These are phyloP conservation scores for Actinomortierella wolfii DNA, from an alignment of 371 early-diverging fungal genomes.

Conservation along the genomic window DNA sequence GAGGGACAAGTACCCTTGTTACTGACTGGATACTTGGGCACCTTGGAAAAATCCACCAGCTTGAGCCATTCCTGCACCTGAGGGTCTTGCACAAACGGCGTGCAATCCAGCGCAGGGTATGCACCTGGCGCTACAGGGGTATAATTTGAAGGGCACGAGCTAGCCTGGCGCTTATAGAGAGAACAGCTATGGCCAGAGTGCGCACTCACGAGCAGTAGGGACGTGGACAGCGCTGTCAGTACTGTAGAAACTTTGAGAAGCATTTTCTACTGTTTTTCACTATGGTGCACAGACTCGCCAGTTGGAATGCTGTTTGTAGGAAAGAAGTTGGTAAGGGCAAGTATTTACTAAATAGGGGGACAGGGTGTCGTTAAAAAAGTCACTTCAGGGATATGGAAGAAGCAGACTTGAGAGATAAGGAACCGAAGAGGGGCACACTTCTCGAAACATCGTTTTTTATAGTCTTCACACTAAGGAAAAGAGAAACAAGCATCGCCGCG, in stretches of 20 bases:
- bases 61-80: slow-evolving; percentile 9
- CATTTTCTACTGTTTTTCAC: too few species aligned
- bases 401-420: too few species aligned
- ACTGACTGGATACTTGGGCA: background rate
- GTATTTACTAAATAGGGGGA: too few species aligned
- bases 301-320: too few species aligned
- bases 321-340: too few species aligned
- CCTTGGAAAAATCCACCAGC: slow-evolving; percentile 3
- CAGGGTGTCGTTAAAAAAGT: too few species aligned
- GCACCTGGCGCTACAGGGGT: background rate
- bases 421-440: too few species aligned
- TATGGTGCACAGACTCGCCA: too few species aligned
- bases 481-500: too few species aligned
- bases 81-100: slow-evolving; percentile 3
- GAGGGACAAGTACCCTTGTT: background rate
- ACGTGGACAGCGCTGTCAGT: slow-evolving; percentile 7
- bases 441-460: too few species aligned
- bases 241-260: background rate
- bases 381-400: too few species aligned
- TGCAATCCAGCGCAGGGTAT: slow-evolving; percentile 1
- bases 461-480: too few species aligned
- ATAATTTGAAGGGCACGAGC: background rate
- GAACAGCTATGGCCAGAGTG: background rate
- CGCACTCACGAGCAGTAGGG: slow-evolving; percentile 3
- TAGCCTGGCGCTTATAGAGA: background rate